Percentiles rank a stretch among this genome's conserved stretches.
phyloP scores from a whole-genome alignment of 2,329 filamentous ascomycete species.

The Microthyrium microscopicum region DNA sequence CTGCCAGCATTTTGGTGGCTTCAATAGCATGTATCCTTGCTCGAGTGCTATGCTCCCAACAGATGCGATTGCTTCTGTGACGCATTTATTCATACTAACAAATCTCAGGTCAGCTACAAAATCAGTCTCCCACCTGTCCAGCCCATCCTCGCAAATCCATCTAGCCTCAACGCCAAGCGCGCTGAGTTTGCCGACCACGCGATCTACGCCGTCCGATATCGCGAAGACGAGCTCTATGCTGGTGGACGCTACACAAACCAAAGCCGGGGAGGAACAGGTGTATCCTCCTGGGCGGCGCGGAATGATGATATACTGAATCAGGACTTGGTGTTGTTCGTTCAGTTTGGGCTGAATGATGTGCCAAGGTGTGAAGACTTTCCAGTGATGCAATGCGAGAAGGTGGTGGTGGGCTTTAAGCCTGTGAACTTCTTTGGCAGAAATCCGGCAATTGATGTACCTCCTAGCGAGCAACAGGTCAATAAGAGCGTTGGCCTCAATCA shows the following conservation, averaged over 20 bases:
- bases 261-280: constrained; percentile 34
- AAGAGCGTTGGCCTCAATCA: constrained; percentile 20
- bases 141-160: constrained; percentile 34
- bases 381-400: constrained; percentile 41
- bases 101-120: constrained; percentile 35
- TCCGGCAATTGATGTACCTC: constrained; percentile 41
- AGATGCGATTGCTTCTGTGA: no score
- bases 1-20: no score
- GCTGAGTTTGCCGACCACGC: constrained; percentile 42
- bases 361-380: constrained; percentile 40
- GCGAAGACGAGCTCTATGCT: constrained; percentile 41
- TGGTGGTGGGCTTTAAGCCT: constrained; percentile 40
- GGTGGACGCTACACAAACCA: constrained; percentile 46
- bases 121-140: constrained; percentile 32
- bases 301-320: constrained; percentile 37
- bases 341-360: constrained; percentile 42
- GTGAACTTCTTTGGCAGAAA: constrained; percentile 44
- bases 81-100: no score
- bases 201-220: constrained; percentile 40
- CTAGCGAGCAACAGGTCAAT: constrained; percentile 32
- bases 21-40: no score
- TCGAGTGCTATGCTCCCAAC: no score
- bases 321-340: constrained; percentile 40
- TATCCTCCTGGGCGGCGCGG: constrained; percentile 31
- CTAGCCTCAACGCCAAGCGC: constrained; percentile 38